Evolutionary conservation across 129 eudicot species (phyloP).

Genomic region (Lactuca sativa): DNA sequence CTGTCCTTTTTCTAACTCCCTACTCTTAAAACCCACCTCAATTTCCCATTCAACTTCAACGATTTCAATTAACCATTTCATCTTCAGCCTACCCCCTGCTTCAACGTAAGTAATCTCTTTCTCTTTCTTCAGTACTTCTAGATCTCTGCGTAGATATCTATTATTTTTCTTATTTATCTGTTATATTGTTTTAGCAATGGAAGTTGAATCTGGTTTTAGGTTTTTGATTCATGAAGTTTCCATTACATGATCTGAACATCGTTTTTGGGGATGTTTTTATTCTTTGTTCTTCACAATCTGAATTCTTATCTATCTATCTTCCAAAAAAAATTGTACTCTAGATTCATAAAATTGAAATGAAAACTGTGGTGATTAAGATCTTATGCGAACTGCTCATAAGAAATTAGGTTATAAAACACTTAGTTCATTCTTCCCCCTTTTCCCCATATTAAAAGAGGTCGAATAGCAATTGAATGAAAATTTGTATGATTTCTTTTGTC

Average conservation of each 20-base stretch:
- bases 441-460: not conserved
- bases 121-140: not conserved
- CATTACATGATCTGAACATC: conserved; percentile 1
- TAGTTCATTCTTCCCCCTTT: not conserved
- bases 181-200: not conserved
- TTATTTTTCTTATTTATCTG: not conserved
- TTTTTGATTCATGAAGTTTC: not conserved
- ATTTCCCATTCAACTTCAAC: not conserved
- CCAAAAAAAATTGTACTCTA: not conserved
- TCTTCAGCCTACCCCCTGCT: not conserved
- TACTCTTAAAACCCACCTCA: conserved; percentile 17
- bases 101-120: conserved; percentile 2
- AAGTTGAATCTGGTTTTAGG: not conserved
- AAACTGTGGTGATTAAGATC: conserved; percentile 7
- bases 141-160: not conserved
- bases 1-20: conserved; percentile 5
- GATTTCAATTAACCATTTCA: not conserved
- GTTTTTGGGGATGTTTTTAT: not conserved
- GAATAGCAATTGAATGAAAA: not conserved
- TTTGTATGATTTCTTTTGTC: not conserved
- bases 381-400: not conserved
- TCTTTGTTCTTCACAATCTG: conserved; percentile 3
- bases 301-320: not conserved
- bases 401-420: not conserved
- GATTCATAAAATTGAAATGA: not conserved